These are phyloP conservation scores for Fabrea salina DNA, from an alignment of 169 alveolate species.

Conservation along the genomic window DNA sequence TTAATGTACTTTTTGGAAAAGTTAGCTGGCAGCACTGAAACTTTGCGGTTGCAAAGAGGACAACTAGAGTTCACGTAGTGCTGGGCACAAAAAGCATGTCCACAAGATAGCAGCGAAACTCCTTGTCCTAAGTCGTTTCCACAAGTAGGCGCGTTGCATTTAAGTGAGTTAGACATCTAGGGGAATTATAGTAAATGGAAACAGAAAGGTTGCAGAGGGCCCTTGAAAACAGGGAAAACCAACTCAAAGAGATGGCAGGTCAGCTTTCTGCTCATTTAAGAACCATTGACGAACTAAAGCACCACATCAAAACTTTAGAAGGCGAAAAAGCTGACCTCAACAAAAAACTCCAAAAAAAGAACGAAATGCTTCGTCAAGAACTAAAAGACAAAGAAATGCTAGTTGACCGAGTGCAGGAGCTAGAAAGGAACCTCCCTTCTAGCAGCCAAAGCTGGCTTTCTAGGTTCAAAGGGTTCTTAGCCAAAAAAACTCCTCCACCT, in stretches of 20 bases:
- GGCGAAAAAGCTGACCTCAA: background rate
- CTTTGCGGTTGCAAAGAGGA: background rate
- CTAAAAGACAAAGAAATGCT: conserved; percentile 15
- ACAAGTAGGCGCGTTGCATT: background rate
- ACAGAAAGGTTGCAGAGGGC: background rate
- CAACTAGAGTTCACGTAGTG: background rate
- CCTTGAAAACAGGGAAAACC: conserved; percentile 18
- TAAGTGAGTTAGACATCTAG: too few species aligned
- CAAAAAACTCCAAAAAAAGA: background rate
- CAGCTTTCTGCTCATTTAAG: background rate
- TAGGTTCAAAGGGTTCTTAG: too few species aligned
- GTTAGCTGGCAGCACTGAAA: background rate
- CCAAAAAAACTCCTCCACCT: too few species aligned
- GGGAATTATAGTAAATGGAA: too few species aligned
- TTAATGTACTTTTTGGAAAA: background rate
- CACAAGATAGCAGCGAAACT: background rate
- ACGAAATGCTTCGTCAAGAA: background rate
- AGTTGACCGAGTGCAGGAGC: background rate
- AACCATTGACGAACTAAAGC: background rate
- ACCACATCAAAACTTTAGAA: background rate
- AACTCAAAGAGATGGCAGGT: conserved; percentile 9
- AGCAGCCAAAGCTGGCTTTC: too few species aligned
- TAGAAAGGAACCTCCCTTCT: background rate
- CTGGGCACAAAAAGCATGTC: background rate
- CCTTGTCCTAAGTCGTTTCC: background rate